Conservation (phyloP, 2,329 filamentous ascomycete species). For the Penicillium olsonii region DNA sequence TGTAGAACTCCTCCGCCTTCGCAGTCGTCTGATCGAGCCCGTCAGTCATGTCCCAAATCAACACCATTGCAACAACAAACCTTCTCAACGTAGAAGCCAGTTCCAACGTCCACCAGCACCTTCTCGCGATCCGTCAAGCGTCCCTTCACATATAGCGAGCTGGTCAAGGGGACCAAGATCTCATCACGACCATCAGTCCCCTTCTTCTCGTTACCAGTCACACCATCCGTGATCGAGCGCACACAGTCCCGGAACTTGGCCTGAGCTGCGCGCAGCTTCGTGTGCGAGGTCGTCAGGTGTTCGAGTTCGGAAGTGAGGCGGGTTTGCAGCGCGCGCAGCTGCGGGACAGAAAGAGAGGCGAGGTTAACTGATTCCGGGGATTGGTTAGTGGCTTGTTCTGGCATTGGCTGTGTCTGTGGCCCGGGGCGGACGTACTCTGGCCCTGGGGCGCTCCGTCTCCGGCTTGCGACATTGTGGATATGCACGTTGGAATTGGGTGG, state of each 20-base stretch:
- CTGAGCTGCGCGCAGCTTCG: slow-evolving; percentile 86
- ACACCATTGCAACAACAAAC: slow-evolving; percentile 40
- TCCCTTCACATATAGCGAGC: slow-evolving; percentile 90
- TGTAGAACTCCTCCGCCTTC: slow-evolving; percentile 68
- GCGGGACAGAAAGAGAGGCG: slow-evolving; percentile 75
- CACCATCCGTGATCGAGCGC: slow-evolving; percentile 67
- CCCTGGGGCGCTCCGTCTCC: slow-evolving; percentile 33
- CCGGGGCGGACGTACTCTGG: slow-evolving; percentile 23
- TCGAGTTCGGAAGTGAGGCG: slow-evolving; percentile 95
- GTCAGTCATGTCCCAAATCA: not conserved
- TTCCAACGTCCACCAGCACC: slow-evolving; percentile 89
- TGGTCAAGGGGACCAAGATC: slow-evolving; percentile 91
- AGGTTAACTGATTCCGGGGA: slow-evolving; percentile 59
- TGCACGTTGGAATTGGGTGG: too few relatives aligned
- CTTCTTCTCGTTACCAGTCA: slow-evolving; percentile 42
- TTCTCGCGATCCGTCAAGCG: slow-evolving; percentile 71
- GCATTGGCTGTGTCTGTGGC: too few relatives aligned
- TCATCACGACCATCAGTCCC: slow-evolving; percentile 37
- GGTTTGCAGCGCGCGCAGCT: slow-evolving; percentile 89
- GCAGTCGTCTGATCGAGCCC: slow-evolving; percentile 49
- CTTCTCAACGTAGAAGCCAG: slow-evolving; percentile 95
- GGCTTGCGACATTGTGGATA: slow-evolving; percentile 29
- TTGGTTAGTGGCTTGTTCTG: slow-evolving; percentile 5
- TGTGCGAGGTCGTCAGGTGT: slow-evolving; percentile 86
- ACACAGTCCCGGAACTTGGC: slow-evolving; percentile 90